These are phyloP conservation scores for Ogataea dorogensis DNA, from an alignment of 805 yeast genomes.

Conservation along the genomic window DNA sequence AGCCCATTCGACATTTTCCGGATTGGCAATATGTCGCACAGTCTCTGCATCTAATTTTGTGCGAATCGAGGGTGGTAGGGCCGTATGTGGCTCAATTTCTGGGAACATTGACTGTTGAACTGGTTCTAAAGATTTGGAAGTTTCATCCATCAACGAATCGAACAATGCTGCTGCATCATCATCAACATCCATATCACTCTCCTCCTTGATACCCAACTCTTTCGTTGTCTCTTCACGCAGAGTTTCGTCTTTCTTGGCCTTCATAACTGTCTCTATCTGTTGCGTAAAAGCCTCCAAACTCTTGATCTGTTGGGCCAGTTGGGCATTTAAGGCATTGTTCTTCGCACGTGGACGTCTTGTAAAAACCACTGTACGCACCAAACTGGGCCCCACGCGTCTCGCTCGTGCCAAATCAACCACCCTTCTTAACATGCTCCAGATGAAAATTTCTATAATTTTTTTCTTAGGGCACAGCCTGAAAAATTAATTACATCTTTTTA, in stretches of 20 bases:
- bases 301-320: conserved; percentile 18
- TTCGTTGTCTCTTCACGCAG: conserved; percentile 16
- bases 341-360: background rate
- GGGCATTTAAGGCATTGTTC: background rate
- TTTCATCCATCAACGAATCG: conserved; percentile 23
- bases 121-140: conserved; percentile 13
- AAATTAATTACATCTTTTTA: conserved; percentile 22
- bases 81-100: conserved; percentile 21
- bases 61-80: conserved; percentile 38
- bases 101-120: conserved; percentile 29
- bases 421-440: conserved; percentile 5
- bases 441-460: conserved; percentile 5
- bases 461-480: conserved; percentile 7
- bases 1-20: conserved; percentile 45
- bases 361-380: conserved; percentile 5
- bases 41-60: conserved; percentile 40
- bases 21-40: conserved; percentile 38
- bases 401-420: conserved; percentile 1
- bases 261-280: conserved; percentile 26
- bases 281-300: conserved; percentile 33
- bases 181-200: conserved; percentile 19
- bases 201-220: conserved; percentile 23
- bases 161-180: conserved; percentile 31
- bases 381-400: conserved; percentile 1
- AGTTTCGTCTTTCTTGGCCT: conserved; percentile 20